Base-by-base conservation (phyloP, 2,329 filamentous ascomycete genomes). In the Cephalotrichum gorgonifer region DNA sequence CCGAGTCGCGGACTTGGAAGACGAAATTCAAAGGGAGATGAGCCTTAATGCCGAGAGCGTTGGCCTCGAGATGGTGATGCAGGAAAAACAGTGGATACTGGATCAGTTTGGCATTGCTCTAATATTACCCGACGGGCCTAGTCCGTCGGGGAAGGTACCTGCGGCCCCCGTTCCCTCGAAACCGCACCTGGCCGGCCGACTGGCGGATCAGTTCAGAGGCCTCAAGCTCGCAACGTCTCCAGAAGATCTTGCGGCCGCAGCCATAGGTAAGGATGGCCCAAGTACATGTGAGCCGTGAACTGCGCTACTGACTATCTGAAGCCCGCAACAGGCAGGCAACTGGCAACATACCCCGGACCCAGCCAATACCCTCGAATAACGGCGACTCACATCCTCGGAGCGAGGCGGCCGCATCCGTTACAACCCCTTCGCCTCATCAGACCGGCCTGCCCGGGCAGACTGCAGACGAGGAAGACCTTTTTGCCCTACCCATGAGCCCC, bases 71-170 rank as follows among this genome's bases (percentile, higher is more conserved):
- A 95, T 95, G 84, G 88, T 85, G 0, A 63, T 87, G 44, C 80
- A 88, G 51, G 89, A 95, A 64, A 86, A 83, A 61, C 77, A 86
- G 56, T 95, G 88, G 88, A 89, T 95, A 47, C 78, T 88, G 58
- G 73, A 82, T 15, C 43, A 87, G 89, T 57, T 95, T 95, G 63
- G 85, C 84, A 6, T 70, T 87, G 43, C 2, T 62, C 58, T 12
- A n/a, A n/a, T n/a, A 27, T 9, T 17, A 8, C 15, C 22, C 17
- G 11, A 33, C 20, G 30, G 5, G 22, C 25, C 28, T n/a, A n/a
- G 7, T 8, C 44, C 33, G 26, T 8, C 44, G 3, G n/a, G 12
- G 31, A 25, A 33, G 8, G 15, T 57, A 15, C 25, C 42, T 12
- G 43, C 55, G 31, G 20, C 30, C 6, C 17, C 12, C 20, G 17